Conservation (phyloP, 2,329 filamentous ascomycete species). For the Huntiella savannae region DNA sequence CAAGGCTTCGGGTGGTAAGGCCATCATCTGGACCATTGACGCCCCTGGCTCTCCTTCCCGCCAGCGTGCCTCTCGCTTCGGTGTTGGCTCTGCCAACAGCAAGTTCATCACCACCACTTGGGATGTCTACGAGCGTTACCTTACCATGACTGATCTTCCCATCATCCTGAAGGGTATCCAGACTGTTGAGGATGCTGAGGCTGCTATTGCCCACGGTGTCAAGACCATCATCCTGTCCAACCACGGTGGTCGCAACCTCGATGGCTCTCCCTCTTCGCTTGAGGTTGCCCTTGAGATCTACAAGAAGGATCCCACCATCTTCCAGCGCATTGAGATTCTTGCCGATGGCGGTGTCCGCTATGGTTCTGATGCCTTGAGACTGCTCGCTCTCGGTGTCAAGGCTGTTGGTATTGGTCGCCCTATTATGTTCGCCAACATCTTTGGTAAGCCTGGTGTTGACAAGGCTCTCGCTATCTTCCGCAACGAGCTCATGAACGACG, state of each 20-base stretch:
- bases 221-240: constrained; percentile 25
- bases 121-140: constrained; percentile 10
- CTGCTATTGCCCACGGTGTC: constrained; percentile 20
- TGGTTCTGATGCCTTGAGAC: constrained; percentile 24
- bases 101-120: constrained; percentile 12
- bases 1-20: constrained; percentile 19
- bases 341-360: constrained; percentile 25
- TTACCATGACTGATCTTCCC: constrained; percentile 14
- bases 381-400: constrained; percentile 25
- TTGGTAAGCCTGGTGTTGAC: constrained; percentile 28
- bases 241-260: constrained; percentile 25
- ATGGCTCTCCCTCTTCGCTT: constrained; percentile 18
- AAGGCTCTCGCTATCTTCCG: constrained; percentile 27
- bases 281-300: constrained; percentile 19
- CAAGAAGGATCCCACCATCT: constrained; percentile 15
- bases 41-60: constrained; percentile 11
- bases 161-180: constrained; percentile 25
- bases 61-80: constrained; percentile 23
- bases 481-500: constrained; percentile 28
- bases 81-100: constrained; percentile 19
- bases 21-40: constrained; percentile 22
- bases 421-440: constrained; percentile 23
- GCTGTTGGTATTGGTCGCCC: constrained; percentile 29
- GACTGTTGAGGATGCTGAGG: constrained; percentile 22
- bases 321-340: constrained; percentile 15